A percentile compares a stretch with the other conserved stretches of the same genome.
Evolutionary conservation across 2,329 filamentous ascomycete species (phyloP).

Genomic region (Fusarium napiforme): DNA sequence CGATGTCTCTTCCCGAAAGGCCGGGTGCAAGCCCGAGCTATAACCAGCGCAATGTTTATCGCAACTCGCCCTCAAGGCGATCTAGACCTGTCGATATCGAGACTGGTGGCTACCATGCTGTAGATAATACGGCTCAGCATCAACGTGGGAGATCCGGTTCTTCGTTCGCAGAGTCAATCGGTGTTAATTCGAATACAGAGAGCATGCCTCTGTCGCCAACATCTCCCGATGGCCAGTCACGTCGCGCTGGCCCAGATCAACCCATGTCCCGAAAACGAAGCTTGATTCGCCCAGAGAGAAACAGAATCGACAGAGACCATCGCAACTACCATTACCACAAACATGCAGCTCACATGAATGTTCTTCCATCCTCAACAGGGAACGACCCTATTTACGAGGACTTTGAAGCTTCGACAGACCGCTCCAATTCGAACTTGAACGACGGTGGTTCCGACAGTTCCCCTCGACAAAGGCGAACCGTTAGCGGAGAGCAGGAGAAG

Average conservation of each 20-base stretch:
- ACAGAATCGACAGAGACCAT: constrained; percentile 84
- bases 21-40: constrained; percentile 71
- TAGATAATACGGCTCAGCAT: constrained; percentile 56
- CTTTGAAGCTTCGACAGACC: constrained; percentile 71
- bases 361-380: constrained; percentile 89
- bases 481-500: constrained; percentile 50
- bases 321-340: constrained; percentile 96
- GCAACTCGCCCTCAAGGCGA: constrained; percentile 75
- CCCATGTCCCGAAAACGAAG: constrained; percentile 79
- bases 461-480: constrained; percentile 51
- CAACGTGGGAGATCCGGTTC: constrained; percentile 67
- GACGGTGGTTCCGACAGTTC: constrained; percentile 60
- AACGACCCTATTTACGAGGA: constrained; percentile 90
- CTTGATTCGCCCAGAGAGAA: constrained; percentile 88
- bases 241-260: constrained; percentile 46
- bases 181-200: constrained; percentile 67
- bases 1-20: constrained; percentile 72
- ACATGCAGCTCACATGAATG: constrained; percentile 92
- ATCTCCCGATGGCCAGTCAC: constrained; percentile 47
- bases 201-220: constrained; percentile 64
- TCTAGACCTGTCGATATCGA: constrained; percentile 76
- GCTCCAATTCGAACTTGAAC: constrained; percentile 59
- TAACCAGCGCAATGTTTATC: constrained; percentile 72
- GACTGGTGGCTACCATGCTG: constrained; percentile 64
- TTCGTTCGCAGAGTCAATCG: constrained; percentile 69